Conservation (phyloP, 495 filamentous ascomycete genomes). For the Daldinia caldariorum region DNA sequence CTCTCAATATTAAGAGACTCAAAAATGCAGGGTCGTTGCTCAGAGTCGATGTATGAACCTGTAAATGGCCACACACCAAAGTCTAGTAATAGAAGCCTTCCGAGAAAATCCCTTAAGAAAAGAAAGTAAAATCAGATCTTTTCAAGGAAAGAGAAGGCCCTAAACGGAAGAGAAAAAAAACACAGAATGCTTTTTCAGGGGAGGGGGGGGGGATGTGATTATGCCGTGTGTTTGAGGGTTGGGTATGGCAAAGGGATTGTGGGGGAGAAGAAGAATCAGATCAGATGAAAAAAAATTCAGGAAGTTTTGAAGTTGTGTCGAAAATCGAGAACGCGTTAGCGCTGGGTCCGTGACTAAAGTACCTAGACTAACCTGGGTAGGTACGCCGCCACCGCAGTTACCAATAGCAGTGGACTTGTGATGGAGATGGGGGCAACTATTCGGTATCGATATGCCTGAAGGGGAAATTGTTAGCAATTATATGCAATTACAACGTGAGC, state of each 20-base stretch:
- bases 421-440: conserved; percentile 20
- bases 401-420: conserved; percentile 22
- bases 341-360: conserved; percentile 41
- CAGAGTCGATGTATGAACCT: background rate
- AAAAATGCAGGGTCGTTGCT: conserved; percentile 24
- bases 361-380: conserved; percentile 28
- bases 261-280: conserved; percentile 46
- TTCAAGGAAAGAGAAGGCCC: conserved; percentile 48
- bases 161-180: conserved; percentile 42
- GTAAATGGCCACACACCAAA: conserved; percentile 26
- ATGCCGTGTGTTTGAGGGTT: conserved; percentile 47
- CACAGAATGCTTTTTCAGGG: conserved; percentile 39
- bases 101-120: conserved; percentile 50
- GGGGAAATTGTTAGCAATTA: conserved; percentile 20
- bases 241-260: conserved; percentile 51
- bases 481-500: conserved; percentile 21
- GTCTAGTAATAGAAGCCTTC: conserved; percentile 40
- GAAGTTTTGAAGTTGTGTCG: conserved; percentile 46
- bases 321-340: conserved; percentile 47
- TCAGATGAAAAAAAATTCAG: conserved; percentile 52
- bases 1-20: conserved; percentile 31
- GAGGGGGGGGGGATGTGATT: conserved; percentile 26
- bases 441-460: conserved; percentile 34
- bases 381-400: conserved; percentile 10
- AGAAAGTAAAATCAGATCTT: conserved; percentile 53